A percentile compares a stretch with the other conserved stretches of the same genome.
phyloP scores from a whole-genome alignment of 139 green algal species.

The Ettlia oleoabundans region DNA sequence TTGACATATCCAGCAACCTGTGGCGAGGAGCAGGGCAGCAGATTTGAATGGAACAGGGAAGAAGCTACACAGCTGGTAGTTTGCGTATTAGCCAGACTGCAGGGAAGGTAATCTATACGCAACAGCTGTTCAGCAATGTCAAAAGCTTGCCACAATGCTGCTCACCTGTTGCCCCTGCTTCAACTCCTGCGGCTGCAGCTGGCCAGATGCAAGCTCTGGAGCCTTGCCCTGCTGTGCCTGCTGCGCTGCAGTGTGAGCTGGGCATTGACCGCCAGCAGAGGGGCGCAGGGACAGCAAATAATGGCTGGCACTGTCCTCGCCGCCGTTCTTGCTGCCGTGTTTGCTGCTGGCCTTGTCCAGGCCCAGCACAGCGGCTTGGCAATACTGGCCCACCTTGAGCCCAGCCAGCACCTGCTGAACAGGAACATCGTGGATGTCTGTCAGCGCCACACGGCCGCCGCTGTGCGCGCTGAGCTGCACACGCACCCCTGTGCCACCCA shows the following conservation, averaged over 20 bases:
- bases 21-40: no score
- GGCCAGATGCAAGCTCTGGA: neutral
- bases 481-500: conserved; percentile 61
- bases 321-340: neutral
- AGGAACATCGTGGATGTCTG: conserved; percentile 81
- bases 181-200: conserved; percentile 13
- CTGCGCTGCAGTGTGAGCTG: conserved; percentile 15
- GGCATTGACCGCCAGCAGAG: conserved; percentile 55
- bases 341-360: neutral
- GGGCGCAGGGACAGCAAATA: conserved; percentile 67
- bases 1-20: conserved; percentile 86
- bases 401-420: conserved; percentile 69
- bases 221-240: neutral
- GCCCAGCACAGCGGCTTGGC: conserved; percentile 55
- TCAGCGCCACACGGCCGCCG: conserved; percentile 71
- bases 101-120: no score
- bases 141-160: no score
- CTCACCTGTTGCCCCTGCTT: conserved; percentile 38
- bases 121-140: no score
- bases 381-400: conserved; percentile 60
- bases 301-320: neutral
- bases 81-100: no score
- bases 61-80: no score
- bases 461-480: conserved; percentile 60
- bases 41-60: no score